These are phyloP conservation scores for Candida corydali DNA, from an alignment of 805 yeast genomes.

Conservation along the genomic window DNA sequence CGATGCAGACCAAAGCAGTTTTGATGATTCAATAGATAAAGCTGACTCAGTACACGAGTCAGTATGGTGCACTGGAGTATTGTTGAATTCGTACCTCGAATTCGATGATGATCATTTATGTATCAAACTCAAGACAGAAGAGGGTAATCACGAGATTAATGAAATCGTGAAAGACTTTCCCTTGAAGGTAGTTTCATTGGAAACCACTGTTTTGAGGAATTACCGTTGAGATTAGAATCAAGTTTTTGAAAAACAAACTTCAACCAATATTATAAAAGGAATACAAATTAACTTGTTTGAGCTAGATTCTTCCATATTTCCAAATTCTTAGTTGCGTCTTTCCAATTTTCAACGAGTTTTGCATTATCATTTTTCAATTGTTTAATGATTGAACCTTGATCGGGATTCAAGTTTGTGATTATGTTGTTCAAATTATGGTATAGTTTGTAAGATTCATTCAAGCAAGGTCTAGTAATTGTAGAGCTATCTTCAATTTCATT, in stretches of 20 bases:
- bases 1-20: neutral
- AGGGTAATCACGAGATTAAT: neutral
- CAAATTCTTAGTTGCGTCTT: conserved; percentile 33
- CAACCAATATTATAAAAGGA: no score
- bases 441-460: conserved; percentile 29
- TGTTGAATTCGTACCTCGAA: conserved; percentile 25
- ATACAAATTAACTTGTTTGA: neutral
- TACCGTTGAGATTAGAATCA: conserved; percentile 2
- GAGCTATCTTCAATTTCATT: conserved; percentile 37
- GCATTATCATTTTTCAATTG: conserved; percentile 30
- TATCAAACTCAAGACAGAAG: conserved; percentile 16
- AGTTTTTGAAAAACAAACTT: conserved; percentile 5
- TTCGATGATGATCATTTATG: conserved; percentile 12
- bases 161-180: conserved; percentile 29
- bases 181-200: conserved; percentile 23
- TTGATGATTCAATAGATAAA: conserved; percentile 11
- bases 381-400: conserved; percentile 12
- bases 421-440: conserved; percentile 26
- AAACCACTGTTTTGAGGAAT: conserved; percentile 24
- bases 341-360: conserved; percentile 31
- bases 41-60: conserved; percentile 15
- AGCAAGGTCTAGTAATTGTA: conserved; percentile 28
- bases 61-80: conserved; percentile 26
- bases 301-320: conserved; percentile 33
- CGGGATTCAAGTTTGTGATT: conserved; percentile 9